Conservation (phyloP, 192 early-diverging fungal genomes). For the Geranomyces michiganensis region DNA sequence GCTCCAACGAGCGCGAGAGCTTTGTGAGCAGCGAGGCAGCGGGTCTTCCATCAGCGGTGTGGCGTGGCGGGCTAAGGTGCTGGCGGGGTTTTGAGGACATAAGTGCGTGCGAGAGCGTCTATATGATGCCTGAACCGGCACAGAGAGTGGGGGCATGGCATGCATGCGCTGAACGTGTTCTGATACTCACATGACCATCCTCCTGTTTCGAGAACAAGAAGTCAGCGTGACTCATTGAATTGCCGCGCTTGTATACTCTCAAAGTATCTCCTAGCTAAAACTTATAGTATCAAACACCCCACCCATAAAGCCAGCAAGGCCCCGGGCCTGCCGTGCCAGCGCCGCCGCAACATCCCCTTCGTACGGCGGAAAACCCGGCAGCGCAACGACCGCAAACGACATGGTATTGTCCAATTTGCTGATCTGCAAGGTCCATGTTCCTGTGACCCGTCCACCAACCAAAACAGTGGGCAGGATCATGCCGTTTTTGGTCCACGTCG, state of each 20-base stretch:
- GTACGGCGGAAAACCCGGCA: not conserved
- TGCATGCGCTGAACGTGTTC: too few relatives aligned
- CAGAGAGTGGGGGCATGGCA: too few relatives aligned
- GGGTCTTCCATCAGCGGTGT: not conserved
- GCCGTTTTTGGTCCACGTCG: slow-evolving; percentile 26
- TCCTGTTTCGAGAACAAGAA: too few relatives aligned
- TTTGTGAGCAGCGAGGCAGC: not conserved
- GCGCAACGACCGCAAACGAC: not conserved
- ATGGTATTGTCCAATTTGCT: not conserved
- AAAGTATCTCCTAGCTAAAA: too few relatives aligned
- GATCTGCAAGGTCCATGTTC: slow-evolving; percentile 2
- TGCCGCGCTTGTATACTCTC: too few relatives aligned
- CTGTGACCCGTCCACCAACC: slow-evolving; percentile 14
- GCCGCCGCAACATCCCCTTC: not conserved
- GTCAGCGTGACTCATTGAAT: too few relatives aligned
- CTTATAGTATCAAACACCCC: not conserved
- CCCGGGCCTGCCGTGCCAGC: not conserved
- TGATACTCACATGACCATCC: too few relatives aligned
- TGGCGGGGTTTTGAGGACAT: too few relatives aligned
- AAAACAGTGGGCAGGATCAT: slow-evolving; percentile 26
- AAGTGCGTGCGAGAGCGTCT: too few relatives aligned
- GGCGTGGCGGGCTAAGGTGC: too few relatives aligned
- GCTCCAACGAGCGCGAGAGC: not conserved
- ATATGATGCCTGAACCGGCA: too few relatives aligned
- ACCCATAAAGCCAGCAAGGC: slow-evolving; percentile 4